Evolutionary conservation across 495 filamentous ascomycete genomes (phyloP).

Genomic region (Penicillium cinerascens): DNA sequence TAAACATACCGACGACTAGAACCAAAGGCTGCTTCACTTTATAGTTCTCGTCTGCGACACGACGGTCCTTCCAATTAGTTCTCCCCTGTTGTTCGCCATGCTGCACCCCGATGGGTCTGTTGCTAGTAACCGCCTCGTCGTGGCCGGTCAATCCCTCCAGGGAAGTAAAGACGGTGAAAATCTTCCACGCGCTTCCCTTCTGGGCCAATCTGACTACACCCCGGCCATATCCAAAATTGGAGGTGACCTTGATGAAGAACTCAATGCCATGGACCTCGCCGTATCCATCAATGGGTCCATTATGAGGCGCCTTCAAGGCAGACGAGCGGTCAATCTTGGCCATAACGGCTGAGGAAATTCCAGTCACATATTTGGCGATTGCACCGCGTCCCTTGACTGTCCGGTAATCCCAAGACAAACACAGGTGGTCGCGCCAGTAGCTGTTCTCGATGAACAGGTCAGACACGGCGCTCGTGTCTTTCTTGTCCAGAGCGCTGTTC

Average conservation of each 20-base stretch:
- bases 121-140: slow-evolving; percentile 40
- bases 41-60: slow-evolving; percentile 53
- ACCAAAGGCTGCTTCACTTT: slow-evolving; percentile 56
- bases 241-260: slow-evolving; percentile 48
- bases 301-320: slow-evolving; percentile 42
- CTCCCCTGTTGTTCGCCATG: slow-evolving; percentile 47
- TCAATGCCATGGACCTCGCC: slow-evolving; percentile 51
- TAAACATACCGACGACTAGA: slow-evolving; percentile 60
- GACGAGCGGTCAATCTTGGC: slow-evolving; percentile 50
- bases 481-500: slow-evolving; percentile 42
- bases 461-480: slow-evolving; percentile 29
- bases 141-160: slow-evolving; percentile 46
- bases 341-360: slow-evolving; percentile 35
- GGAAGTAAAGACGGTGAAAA: slow-evolving; percentile 60
- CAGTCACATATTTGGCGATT: slow-evolving; percentile 47
- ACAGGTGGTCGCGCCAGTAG: slow-evolving; percentile 44
- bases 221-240: slow-evolving; percentile 47
- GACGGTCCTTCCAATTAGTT: slow-evolving; percentile 65
- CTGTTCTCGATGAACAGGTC: slow-evolving; percentile 45
- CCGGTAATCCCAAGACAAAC: slow-evolving; percentile 41
- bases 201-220: slow-evolving; percentile 56
- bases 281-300: slow-evolving; percentile 45
- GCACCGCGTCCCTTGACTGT: slow-evolving; percentile 53
- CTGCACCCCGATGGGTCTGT: slow-evolving; percentile 47
- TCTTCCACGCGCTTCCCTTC: slow-evolving; percentile 52